Evolutionary conservation across 805 yeast genomes (phyloP), one percentile per base, ranked within the genome.

Genomic region (Wickerhamiella shivajii): DNA sequence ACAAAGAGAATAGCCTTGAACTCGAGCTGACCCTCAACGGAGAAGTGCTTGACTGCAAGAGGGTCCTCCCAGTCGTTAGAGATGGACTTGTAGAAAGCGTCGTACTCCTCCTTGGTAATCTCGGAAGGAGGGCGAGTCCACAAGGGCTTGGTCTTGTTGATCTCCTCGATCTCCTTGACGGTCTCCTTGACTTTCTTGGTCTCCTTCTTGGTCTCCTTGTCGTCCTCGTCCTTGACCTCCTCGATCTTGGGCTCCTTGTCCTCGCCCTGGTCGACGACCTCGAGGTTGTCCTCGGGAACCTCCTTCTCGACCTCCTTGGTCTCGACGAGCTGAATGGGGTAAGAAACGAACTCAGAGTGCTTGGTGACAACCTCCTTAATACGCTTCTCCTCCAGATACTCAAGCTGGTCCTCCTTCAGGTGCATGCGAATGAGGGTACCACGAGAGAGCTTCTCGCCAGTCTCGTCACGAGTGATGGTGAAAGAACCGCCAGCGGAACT

Each of bases 61-160:
- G 95, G 99, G 61, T 90, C 98, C 70, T 90, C 98, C 98, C 98
- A 90, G 66, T 90, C 99, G 66, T 90, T 90, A 38, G 98, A 85
- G 57, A 90, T 90, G 33, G 97, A 84, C 71, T 90, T 90, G 80
- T 90, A 90, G 79, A 90, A 90, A 40, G 97, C 92, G 55, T 90
- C 87, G 74, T 90, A 90, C 68, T 90, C 99, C 47, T 90, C 98
- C 70, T 83, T 85, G 45, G 94, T 73, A 50, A 90, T 93, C 45
- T 90, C 99, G 52, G 87, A 66, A 62, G 99, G 98, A 71, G 77
- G 79, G 74, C 97, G 83, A 49, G 98, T 90, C 99, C 99, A 90
- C 59, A 90, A 69, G 45, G 99, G 99, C 70, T 90, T 90, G 49
- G 93, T 81, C 72, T 87, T 90, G 80, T 90, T 90, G 56, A 90